A percentile compares a stretch with the other conserved stretches of the same genome.
phyloP scores from a whole-genome alignment of 1,284 basidiomycete species.

The Peniophora sp. region DNA sequence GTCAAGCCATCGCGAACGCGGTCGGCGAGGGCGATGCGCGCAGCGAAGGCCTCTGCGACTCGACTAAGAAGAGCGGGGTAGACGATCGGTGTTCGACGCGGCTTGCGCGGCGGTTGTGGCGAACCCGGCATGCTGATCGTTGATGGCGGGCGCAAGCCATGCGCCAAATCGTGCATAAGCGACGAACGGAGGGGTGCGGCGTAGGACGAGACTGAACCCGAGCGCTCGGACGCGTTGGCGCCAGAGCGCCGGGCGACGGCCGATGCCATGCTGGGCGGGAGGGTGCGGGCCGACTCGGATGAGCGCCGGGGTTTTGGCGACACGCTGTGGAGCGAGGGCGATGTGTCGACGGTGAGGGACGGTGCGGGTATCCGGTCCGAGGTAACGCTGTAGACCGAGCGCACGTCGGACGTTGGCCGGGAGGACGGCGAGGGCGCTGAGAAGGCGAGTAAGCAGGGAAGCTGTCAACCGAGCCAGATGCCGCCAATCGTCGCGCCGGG shows the following conservation, averaged over 20 bases:
- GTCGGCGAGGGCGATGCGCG: slow-evolving; percentile 73
- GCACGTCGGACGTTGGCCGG: slow-evolving; percentile 11
- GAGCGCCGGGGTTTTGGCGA: slow-evolving; percentile 37
- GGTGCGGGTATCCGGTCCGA: slow-evolving; percentile 22
- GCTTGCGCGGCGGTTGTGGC: slow-evolving; percentile 17
- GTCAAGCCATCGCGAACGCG: slow-evolving; percentile 91
- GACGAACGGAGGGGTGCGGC: slow-evolving; percentile 26
- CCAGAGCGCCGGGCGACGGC: slow-evolving; percentile 39
- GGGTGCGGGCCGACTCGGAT: slow-evolving; percentile 44
- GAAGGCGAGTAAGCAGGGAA: slow-evolving; percentile 4
- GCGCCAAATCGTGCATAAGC: slow-evolving; percentile 21
- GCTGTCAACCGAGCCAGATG: background rate
- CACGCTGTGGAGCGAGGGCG: slow-evolving; percentile 10
- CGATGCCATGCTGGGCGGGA: slow-evolving; percentile 24
- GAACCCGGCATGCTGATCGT: slow-evolving; percentile 8
- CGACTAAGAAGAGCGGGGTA: slow-evolving; percentile 93
- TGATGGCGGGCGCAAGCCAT: slow-evolving; percentile 26
- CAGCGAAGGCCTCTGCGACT: slow-evolving; percentile 89
- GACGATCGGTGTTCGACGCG: slow-evolving; percentile 63
- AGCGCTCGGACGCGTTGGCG: slow-evolving; percentile 53
- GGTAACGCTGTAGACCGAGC: slow-evolving; percentile 9
- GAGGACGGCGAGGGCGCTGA: slow-evolving; percentile 6
- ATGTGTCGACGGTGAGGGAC: slow-evolving; percentile 41
- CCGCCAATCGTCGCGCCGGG: background rate
- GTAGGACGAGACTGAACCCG: slow-evolving; percentile 66